Evolutionary conservation across 176 grass and related monocot species (phyloP).

Genomic region (Thalia dealbata): DNA sequence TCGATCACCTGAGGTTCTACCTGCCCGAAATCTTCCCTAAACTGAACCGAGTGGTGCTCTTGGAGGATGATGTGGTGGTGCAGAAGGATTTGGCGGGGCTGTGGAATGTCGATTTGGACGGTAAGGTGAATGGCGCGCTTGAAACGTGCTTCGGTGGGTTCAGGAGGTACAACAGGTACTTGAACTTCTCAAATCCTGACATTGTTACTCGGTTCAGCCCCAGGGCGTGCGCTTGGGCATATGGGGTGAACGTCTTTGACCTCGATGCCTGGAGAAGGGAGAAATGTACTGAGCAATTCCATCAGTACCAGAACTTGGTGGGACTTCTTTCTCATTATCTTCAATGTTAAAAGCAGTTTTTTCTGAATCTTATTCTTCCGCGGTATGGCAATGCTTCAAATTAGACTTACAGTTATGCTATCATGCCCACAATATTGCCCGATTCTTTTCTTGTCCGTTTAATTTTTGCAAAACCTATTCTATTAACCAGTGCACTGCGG

Average conservation of each 20-base stretch:
- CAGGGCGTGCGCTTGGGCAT: conserved; percentile 64
- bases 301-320: conserved; percentile 79
- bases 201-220: conserved; percentile 54
- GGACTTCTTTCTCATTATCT: neutral
- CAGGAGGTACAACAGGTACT: conserved; percentile 67
- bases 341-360: no score
- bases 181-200: conserved; percentile 71
- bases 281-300: conserved; percentile 71
- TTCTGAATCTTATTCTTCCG: neutral
- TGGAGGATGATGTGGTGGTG: conserved; percentile 94
- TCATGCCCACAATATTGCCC: neutral
- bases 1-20: conserved; percentile 86
- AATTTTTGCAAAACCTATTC: no score
- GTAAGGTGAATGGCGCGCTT: conserved; percentile 83
- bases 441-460: neutral
- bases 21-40: conserved; percentile 75
- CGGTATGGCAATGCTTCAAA: neutral
- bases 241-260: conserved; percentile 90
- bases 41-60: conserved; percentile 51
- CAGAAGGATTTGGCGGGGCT: conserved; percentile 67
- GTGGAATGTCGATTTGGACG: conserved; percentile 69
- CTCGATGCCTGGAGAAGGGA: conserved; percentile 70
- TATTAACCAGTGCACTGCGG: no score
- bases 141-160: conserved; percentile 91
- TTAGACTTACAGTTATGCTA: neutral